phyloP scores from a whole-genome alignment of 2,329 filamentous ascomycete species.

The Pseudogymnoascus sp. region DNA sequence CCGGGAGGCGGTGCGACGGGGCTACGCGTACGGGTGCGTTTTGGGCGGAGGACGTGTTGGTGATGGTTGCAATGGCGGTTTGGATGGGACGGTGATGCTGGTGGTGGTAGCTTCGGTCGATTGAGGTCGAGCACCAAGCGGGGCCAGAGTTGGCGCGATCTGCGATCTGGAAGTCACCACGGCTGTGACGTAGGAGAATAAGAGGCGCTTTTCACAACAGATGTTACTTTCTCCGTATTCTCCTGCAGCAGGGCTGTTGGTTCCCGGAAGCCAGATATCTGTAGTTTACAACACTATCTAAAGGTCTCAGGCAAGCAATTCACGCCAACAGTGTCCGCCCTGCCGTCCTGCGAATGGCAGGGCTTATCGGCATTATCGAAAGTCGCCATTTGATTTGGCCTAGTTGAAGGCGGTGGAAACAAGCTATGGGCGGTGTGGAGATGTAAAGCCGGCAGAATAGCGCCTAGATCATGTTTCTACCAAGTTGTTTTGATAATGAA shows the following conservation, averaged over 20 bases:
- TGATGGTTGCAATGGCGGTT: neutral
- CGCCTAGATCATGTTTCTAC: neutral
- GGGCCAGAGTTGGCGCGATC: neutral
- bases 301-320: neutral
- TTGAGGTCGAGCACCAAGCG: neutral
- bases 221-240: neutral
- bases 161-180: neutral
- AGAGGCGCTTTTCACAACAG: neutral
- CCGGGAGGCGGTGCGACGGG: neutral
- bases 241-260: neutral
- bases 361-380: conserved; percentile 6
- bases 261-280: neutral
- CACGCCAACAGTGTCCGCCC: neutral
- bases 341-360: neutral
- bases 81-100: neutral
- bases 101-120: neutral
- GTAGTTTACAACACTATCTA: neutral
- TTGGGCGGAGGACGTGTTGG: neutral
- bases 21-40: neutral
- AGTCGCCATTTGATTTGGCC: conserved; percentile 8
- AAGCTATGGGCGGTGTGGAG: neutral
- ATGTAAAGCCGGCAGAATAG: neutral
- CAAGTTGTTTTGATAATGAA: neutral
- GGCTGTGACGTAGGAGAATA: neutral
- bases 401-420: neutral